A percentile compares a stretch with the other conserved stretches of the same genome.
Conservation (phyloP, 441 rosid species). For the Rhodomyrtus psidioides region DNA sequence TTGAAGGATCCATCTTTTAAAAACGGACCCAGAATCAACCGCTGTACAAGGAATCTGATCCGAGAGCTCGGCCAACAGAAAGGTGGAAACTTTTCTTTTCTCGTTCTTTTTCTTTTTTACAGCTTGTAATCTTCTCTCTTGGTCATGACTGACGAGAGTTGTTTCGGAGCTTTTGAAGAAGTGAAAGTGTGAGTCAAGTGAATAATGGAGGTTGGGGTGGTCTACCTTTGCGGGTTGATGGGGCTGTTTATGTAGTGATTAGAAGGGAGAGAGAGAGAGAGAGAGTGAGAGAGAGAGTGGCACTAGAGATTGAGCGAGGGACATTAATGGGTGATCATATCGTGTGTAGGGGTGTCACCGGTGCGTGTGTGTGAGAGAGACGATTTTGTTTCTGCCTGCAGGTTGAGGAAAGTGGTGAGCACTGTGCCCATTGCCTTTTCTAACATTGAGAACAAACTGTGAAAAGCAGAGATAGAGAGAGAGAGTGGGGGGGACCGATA, state of each 20-base stretch:
- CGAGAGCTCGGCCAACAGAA: not conserved
- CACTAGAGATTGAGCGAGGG: too few species aligned
- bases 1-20: conserved; percentile 4
- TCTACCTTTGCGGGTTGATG: not conserved
- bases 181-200: not conserved
- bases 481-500: not conserved
- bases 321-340: too few species aligned
- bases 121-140: not conserved
- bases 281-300: too few species aligned
- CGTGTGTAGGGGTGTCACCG: too few species aligned
- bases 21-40: not conserved
- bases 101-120: not conserved
- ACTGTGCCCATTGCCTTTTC: not conserved
- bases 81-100: not conserved
- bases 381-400: not conserved
- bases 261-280: not conserved
- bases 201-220: not conserved
- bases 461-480: not conserved
- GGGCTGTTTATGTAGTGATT: not conserved
- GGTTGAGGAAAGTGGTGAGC: not conserved
- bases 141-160: not conserved
- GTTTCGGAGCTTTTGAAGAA: not conserved
- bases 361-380: too few species aligned
- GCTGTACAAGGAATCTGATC: not conserved
- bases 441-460: not conserved